A percentile compares a stretch with the other conserved stretches of the same genome.
phyloP scores from a whole-genome alignment of 2,329 filamentous ascomycete genomes.

The Lecanosticta acicola region DNA sequence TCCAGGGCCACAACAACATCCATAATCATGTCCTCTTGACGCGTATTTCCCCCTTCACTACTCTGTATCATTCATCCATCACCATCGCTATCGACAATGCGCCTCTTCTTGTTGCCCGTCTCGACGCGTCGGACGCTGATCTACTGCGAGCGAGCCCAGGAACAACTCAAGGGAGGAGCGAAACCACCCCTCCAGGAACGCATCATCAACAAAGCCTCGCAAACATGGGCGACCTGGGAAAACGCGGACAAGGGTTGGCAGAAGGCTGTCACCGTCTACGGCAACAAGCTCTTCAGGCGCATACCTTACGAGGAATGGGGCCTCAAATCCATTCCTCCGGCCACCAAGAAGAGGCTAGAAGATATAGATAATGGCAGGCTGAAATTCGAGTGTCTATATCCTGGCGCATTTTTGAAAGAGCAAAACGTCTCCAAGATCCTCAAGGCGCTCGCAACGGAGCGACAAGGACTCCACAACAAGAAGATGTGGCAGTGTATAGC shows the following conservation, averaged over 20 bases:
- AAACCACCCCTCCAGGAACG: slow-evolving; percentile 61
- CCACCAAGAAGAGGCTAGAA: slow-evolving; percentile 60
- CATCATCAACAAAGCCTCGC: slow-evolving; percentile 63
- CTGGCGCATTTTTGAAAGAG: slow-evolving; percentile 62
- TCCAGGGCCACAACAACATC: not conserved
- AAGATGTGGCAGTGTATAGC: slow-evolving; percentile 75
- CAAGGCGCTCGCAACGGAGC: slow-evolving; percentile 67
- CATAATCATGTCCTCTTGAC: not conserved
- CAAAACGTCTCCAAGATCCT: slow-evolving; percentile 58
- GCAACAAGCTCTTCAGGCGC: slow-evolving; percentile 75
- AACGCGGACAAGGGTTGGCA: slow-evolving; percentile 69
- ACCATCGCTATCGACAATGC: slow-evolving; percentile 53
- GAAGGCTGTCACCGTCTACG: slow-evolving; percentile 75
- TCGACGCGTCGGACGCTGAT: slow-evolving; percentile 86
- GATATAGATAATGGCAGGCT: slow-evolving; percentile 59
- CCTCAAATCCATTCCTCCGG: slow-evolving; percentile 83
- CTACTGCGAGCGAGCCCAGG: slow-evolving; percentile 71
- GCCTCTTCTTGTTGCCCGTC: slow-evolving; percentile 87
- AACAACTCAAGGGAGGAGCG: slow-evolving; percentile 38
- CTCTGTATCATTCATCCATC: not conserved
- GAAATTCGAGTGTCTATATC: slow-evolving; percentile 56
- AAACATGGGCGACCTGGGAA: slow-evolving; percentile 83
- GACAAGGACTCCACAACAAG: slow-evolving; percentile 69
- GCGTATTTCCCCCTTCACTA: not conserved
- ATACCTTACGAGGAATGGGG: slow-evolving; percentile 98